A percentile compares a stretch with the other conserved stretches of the same genome.
These are phyloP conservation scores for Exobasidium rhododendri DNA, from an alignment of 1,284 basidiomycete species.

Conservation along the genomic window DNA sequence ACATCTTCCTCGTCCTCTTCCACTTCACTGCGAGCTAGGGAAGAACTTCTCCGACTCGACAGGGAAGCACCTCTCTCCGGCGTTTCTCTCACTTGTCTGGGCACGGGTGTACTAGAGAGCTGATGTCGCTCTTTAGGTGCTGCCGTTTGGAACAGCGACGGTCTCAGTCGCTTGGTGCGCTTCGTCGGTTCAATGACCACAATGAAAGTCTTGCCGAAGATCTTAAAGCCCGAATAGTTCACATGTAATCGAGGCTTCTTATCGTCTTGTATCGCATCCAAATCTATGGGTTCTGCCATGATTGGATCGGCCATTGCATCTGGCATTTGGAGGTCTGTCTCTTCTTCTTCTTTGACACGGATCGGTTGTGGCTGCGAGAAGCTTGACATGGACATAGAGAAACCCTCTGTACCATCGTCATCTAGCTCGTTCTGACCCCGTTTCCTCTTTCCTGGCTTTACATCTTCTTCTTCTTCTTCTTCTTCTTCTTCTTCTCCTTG, in stretches of 20 bases:
- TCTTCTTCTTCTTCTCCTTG: neutral
- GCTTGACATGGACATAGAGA: neutral
- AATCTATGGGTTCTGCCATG: neutral
- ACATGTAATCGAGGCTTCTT: slow-evolving; percentile 5
- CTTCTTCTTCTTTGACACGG: slow-evolving; percentile 10
- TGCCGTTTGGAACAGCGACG: slow-evolving; percentile 3
- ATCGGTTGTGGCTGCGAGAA: neutral
- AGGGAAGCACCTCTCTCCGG: neutral
- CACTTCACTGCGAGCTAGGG: neutral
- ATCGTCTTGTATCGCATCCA: slow-evolving; percentile 5
- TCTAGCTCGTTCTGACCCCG: neutral
- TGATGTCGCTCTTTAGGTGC: neutral
- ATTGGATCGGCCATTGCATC: neutral
- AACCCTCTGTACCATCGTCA: neutral
- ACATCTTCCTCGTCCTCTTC: slow-evolving; percentile 2
- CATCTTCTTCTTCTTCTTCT: neutral
- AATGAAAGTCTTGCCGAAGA: slow-evolving; percentile 3
- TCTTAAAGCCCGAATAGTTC: slow-evolving; percentile 3
- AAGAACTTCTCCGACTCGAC: neutral
- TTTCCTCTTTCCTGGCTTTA: neutral
- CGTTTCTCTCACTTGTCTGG: slow-evolving; percentile 1
- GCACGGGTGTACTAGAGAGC: neutral
- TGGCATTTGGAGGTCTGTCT: neutral
- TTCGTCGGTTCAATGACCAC: slow-evolving; percentile 5
- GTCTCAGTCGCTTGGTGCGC: neutral